Evolutionary conservation across 495 filamentous ascomycete genomes (phyloP).

Genomic region (Penicillium verhagenii): DNA sequence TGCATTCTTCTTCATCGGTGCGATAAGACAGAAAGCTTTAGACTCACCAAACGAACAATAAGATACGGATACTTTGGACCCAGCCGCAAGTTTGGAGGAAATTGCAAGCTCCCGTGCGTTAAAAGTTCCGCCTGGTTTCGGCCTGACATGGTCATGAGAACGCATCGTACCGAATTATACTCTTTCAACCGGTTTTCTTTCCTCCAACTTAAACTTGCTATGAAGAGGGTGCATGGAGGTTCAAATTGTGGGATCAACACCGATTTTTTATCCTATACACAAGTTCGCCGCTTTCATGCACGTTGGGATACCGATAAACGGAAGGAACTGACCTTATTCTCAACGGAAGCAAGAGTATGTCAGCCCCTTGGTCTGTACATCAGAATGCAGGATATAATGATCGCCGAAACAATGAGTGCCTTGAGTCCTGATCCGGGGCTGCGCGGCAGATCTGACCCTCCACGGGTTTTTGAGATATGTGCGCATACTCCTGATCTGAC

Average conservation of each 20-base stretch:
- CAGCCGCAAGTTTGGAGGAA: too few relatives aligned
- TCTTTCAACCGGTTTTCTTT: neutral
- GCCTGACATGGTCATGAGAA: neutral
- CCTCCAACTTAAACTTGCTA: neutral
- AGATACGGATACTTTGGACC: too few relatives aligned
- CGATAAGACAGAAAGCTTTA: slow-evolving; percentile 7
- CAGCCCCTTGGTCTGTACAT: too few relatives aligned
- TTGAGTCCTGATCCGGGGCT: too few relatives aligned
- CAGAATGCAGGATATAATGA: too few relatives aligned
- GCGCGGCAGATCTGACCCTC: too few relatives aligned
- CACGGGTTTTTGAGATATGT: too few relatives aligned
- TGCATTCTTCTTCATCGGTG: slow-evolving; percentile 3
- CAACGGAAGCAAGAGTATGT: too few relatives aligned
- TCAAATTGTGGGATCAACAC: neutral
- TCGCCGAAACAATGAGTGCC: too few relatives aligned
- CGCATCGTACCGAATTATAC: neutral
- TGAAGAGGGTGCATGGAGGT: neutral
- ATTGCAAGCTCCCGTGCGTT: neutral
- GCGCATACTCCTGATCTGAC: too few relatives aligned
- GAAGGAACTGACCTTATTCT: too few relatives aligned
- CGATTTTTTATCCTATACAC: neutral
- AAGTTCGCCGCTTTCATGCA: neutral
- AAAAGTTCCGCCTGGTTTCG: neutral
- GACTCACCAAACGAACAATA: neutral
- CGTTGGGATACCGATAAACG: too few relatives aligned